phyloP scores from a whole-genome alignment of 805 yeast species.

The Schizosaccharomyces lindneri region DNA sequence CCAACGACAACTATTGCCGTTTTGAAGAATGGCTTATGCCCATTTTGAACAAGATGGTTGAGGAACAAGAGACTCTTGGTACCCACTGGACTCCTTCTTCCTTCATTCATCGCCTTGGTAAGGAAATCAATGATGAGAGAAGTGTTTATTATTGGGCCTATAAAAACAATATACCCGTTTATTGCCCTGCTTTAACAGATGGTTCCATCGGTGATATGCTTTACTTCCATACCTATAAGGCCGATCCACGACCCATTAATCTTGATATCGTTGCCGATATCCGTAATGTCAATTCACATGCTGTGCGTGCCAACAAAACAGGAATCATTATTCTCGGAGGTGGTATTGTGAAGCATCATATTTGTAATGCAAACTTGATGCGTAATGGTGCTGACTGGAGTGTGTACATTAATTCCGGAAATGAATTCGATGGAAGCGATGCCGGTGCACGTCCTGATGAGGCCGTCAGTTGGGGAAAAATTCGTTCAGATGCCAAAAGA shows the following conservation, averaged over 20 bases:
- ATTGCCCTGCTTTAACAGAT: constrained; percentile 93
- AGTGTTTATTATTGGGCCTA: constrained; percentile 96
- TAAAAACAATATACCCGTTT: constrained; percentile 83
- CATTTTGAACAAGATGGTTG: constrained; percentile 57
- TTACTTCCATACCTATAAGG: constrained; percentile 90
- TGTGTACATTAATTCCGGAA: constrained; percentile 90
- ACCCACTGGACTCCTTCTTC: constrained; percentile 87
- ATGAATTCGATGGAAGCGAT: constrained; percentile 95
- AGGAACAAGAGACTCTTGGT: constrained; percentile 50
- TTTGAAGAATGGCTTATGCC: constrained; percentile 99
- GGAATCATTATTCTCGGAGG: constrained; percentile 96
- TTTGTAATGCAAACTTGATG: constrained; percentile 94
- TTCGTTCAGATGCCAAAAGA: constrained; percentile 74
- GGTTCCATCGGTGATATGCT: constrained; percentile 98
- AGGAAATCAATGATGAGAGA: constrained; percentile 80
- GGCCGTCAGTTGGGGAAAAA: constrained; percentile 97
- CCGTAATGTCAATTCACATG: constrained; percentile 68
- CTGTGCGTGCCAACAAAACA: constrained; percentile 83
- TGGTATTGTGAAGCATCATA: constrained; percentile 88
- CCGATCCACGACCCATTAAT: constrained; percentile 67
- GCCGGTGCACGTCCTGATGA: constrained; percentile 99
- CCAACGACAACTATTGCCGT: constrained; percentile 90
- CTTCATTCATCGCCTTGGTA: constrained; percentile 77
- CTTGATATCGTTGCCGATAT: constrained; percentile 87
- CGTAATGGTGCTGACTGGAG: constrained; percentile 98